Conservation (phyloP, 148 eudicot genomes). For the Fagopyrum esculentum region DNA sequence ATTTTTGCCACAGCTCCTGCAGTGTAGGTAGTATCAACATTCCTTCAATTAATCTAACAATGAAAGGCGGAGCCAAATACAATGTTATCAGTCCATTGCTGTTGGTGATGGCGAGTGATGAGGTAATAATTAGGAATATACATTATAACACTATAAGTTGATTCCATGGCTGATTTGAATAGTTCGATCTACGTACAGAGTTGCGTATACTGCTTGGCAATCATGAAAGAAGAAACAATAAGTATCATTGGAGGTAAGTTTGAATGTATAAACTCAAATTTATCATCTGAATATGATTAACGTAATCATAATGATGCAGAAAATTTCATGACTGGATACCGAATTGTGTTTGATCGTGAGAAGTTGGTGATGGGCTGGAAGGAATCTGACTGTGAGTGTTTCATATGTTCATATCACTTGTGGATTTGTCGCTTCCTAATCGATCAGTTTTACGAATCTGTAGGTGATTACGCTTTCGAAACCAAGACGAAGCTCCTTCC, state of each 20-base stretch:
- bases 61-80: background rate
- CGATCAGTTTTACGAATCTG: background rate
- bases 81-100: background rate
- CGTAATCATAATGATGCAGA: conserved; percentile 4
- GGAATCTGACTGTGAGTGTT: background rate
- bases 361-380: background rate
- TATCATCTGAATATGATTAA: background rate
- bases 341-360: background rate
- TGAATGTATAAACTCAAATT: background rate
- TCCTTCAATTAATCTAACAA: background rate
- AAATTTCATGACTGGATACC: background rate
- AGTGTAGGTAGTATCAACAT: background rate
- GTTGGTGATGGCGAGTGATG: background rate
- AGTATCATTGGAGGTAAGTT: conserved; percentile 1
- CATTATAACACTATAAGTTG: background rate
- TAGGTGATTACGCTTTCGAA: conserved; percentile 5
- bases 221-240: background rate
- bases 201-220: background rate
- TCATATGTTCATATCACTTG: background rate
- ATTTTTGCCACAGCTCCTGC: background rate
- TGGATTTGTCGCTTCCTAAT: background rate
- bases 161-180: background rate
- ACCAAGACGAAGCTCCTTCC: background rate
- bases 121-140: background rate
- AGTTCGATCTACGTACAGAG: background rate